Evolutionary conservation across 2,329 filamentous ascomycete species (phyloP).

Genomic region (Tolypocladium pustulatum): DNA sequence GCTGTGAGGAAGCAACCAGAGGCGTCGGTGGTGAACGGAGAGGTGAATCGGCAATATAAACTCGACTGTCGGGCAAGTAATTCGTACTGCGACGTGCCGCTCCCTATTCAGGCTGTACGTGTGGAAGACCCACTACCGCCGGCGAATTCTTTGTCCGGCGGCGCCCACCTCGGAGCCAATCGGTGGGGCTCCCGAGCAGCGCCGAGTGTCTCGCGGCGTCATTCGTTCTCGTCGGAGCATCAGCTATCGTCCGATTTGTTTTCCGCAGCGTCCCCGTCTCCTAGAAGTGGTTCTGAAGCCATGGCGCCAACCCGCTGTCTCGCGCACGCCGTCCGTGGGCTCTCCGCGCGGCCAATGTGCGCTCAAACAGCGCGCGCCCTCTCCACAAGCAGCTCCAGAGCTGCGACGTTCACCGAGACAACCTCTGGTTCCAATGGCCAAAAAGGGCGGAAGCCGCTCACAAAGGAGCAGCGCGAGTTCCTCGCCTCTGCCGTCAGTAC

Average conservation of each 20-base stretch:
- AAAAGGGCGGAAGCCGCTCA: constrained; percentile 49
- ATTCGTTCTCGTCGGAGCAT: neutral
- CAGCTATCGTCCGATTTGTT: neutral
- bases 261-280: neutral
- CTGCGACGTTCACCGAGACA: constrained; percentile 5
- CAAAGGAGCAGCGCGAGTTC: constrained; percentile 59
- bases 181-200: neutral
- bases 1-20: neutral
- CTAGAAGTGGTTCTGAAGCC: neutral
- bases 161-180: neutral
- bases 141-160: constrained; percentile 2
- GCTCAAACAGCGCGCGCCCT: constrained; percentile 2
- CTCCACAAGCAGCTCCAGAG: constrained; percentile 5
- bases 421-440: constrained; percentile 13
- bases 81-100: neutral
- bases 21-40: neutral
- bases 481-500: constrained; percentile 58
- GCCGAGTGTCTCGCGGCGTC: neutral
- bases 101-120: neutral
- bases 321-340: constrained; percentile 2
- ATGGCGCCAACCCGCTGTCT: constrained; percentile 12
- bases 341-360: neutral
- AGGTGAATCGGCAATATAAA: neutral
- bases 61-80: neutral
- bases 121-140: neutral